Conservation (phyloP, 108 stramenopile species). For the Schizochytrium sp. region DNA sequence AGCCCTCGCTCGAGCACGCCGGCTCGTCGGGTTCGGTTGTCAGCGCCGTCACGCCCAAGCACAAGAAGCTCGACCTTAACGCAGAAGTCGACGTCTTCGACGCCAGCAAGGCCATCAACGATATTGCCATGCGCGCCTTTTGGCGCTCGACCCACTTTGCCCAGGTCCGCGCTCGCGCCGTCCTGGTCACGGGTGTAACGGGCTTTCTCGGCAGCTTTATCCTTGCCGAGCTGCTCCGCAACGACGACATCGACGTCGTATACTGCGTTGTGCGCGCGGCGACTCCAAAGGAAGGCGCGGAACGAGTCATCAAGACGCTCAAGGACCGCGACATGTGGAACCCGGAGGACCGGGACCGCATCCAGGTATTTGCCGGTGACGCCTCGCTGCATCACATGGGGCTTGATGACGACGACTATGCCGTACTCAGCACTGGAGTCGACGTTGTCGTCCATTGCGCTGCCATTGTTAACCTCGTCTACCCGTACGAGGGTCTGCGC, state of each 20-base stretch:
- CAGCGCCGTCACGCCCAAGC: slow-evolving; percentile 20
- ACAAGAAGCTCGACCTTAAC: slow-evolving; percentile 36
- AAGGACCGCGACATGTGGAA: slow-evolving; percentile 1
- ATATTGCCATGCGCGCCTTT: slow-evolving; percentile 16
- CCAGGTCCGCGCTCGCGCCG: slow-evolving; percentile 33
- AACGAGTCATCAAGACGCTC: slow-evolving; percentile 37
- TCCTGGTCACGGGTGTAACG: slow-evolving; percentile 63
- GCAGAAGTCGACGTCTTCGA: slow-evolving; percentile 31
- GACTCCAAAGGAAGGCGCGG: slow-evolving; percentile 38
- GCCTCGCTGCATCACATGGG: slow-evolving; percentile 54
- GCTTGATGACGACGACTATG: slow-evolving; percentile 48
- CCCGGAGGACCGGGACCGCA: background rate
- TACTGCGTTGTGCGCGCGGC: slow-evolving; percentile 55
- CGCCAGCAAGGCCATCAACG: slow-evolving; percentile 8
- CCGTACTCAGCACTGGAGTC: slow-evolving; percentile 48
- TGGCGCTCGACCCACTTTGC: slow-evolving; percentile 3
- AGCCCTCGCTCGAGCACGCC: background rate
- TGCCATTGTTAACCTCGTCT: slow-evolving; percentile 61
- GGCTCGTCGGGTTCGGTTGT: background rate
- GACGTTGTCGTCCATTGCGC: slow-evolving; percentile 69
- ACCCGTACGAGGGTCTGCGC: slow-evolving; percentile 57
- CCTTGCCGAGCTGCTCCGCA: slow-evolving; percentile 45
- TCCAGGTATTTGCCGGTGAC: slow-evolving; percentile 47
- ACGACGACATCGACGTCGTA: slow-evolving; percentile 42
- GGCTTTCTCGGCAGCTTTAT: slow-evolving; percentile 66